phyloP scores from a whole-genome alignment of 371 early-diverging fungal species.

The Basidiobolus meristosporus region DNA sequence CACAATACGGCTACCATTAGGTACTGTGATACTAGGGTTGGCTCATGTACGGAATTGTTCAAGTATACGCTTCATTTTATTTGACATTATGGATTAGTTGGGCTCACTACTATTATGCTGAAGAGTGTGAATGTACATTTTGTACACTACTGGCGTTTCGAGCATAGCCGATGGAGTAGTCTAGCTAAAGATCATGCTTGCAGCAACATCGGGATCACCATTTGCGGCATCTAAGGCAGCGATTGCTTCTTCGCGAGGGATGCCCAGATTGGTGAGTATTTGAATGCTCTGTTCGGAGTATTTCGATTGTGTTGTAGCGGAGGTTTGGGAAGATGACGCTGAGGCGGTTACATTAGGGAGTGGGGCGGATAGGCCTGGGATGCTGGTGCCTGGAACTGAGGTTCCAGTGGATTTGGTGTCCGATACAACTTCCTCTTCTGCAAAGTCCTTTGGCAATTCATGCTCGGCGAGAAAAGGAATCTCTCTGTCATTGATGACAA shows the following conservation, averaged over 20 bases:
- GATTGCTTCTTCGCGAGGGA: slow-evolving; percentile 48
- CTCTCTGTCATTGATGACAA: slow-evolving; percentile 61
- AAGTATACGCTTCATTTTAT: no score
- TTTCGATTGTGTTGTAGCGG: slow-evolving; percentile 3
- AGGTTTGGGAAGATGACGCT: not conserved
- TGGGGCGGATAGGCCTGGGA: slow-evolving; percentile 7
- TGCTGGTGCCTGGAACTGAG: slow-evolving; percentile 10
- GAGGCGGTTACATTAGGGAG: slow-evolving; percentile 1
- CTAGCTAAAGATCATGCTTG: slow-evolving; percentile 45
- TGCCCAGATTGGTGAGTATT: slow-evolving; percentile 37
- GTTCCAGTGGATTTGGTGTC: slow-evolving; percentile 10
- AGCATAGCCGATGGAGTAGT: no score
- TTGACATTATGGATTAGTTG: no score
- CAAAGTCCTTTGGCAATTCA: slow-evolving; percentile 41
- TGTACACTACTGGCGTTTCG: no score
- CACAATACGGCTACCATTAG: no score
- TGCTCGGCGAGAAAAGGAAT: slow-evolving; percentile 83
- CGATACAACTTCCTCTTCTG: slow-evolving; percentile 6
- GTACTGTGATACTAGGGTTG: no score
- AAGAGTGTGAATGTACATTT: no score
- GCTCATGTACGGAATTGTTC: no score
- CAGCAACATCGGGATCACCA: slow-evolving; percentile 77
- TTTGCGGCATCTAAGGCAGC: slow-evolving; percentile 55
- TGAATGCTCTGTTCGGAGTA: slow-evolving; percentile 30
- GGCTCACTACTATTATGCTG: no score